Conservation (phyloP, 192 early-diverging fungal genomes). For the Martensiomyces pterosporus region DNA sequence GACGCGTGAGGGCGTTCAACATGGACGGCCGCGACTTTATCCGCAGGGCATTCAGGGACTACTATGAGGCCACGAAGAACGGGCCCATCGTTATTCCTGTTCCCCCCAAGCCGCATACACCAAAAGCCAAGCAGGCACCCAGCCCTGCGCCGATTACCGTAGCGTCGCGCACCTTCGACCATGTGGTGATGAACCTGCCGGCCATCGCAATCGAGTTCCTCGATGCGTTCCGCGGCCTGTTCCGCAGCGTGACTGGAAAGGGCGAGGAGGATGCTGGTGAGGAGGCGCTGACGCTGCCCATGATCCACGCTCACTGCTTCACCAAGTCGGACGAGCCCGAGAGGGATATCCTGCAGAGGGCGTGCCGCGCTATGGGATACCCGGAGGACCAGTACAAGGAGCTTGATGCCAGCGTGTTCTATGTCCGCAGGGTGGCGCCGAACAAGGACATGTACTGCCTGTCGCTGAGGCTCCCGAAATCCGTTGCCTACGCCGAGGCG, state of each 20-base stretch:
- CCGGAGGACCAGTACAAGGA: constrained; percentile 37
- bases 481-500: constrained; percentile 60
- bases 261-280: constrained; percentile 32
- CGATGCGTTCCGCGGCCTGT: constrained; percentile 85
- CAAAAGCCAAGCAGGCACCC: constrained; percentile 6
- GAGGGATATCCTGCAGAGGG: constrained; percentile 53
- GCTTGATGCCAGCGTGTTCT: constrained; percentile 56
- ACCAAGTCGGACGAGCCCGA: constrained; percentile 71
- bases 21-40: constrained; percentile 92
- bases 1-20: constrained; percentile 71
- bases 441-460: constrained; percentile 99
- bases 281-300: constrained; percentile 56
- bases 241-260: constrained; percentile 46
- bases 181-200: constrained; percentile 99
- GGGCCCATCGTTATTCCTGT: not conserved
- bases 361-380: constrained; percentile 50
- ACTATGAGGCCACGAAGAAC: constrained; percentile 33
- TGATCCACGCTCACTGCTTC: constrained; percentile 95
- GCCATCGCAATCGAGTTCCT: constrained; percentile 95
- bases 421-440: constrained; percentile 93
- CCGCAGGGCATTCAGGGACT: constrained; percentile 63
- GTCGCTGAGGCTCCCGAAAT: constrained; percentile 72
- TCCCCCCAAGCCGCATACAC: no score
- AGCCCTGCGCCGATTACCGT: constrained; percentile 14
- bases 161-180: constrained; percentile 66